Conservation (phyloP, 495 filamentous ascomycete species). For the Saxophila tyrrhenica region DNA sequence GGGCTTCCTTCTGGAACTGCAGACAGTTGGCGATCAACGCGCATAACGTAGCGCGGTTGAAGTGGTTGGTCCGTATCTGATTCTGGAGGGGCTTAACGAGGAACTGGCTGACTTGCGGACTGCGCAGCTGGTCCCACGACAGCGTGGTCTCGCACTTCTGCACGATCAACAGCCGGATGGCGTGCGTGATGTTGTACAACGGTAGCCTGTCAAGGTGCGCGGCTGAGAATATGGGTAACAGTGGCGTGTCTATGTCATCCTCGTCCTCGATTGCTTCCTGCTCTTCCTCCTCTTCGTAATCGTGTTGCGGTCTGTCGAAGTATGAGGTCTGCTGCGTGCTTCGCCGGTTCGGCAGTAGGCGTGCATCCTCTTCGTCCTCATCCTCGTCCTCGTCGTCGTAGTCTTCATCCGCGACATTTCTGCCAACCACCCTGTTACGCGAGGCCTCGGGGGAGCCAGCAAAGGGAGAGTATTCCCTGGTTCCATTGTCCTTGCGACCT, state of each 20-base stretch:
- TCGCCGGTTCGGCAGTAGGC: background rate
- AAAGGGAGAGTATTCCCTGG: conserved; percentile 11
- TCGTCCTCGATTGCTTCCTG: conserved; percentile 39
- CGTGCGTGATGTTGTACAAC: conserved; percentile 80
- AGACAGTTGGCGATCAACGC: conserved; percentile 85
- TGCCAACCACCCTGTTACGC: conserved; percentile 26
- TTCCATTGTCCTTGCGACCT: background rate
- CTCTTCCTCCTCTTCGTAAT: conserved; percentile 34
- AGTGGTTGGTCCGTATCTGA: conserved; percentile 65
- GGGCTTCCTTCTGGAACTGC: conserved; percentile 80
- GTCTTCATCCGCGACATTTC: conserved; percentile 30
- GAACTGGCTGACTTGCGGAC: conserved; percentile 90
- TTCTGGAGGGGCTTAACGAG: conserved; percentile 84
- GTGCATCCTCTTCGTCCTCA: conserved; percentile 28
- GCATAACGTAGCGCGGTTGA: conserved; percentile 76
- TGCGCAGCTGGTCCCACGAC: conserved; percentile 90
- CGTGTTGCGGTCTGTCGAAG: conserved; percentile 30
- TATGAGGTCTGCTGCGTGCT: background rate
- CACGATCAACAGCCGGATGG: conserved; percentile 70
- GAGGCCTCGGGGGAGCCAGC: conserved; percentile 23
- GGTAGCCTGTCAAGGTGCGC: conserved; percentile 74
- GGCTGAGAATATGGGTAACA: conserved; percentile 76
- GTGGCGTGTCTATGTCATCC: conserved; percentile 44
- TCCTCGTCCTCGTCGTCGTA: conserved; percentile 33
- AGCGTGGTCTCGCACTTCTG: conserved; percentile 80